Percentiles rank a stretch among this genome's conserved stretches.
Evolutionary conservation across 1,139 yeast species (phyloP).

Genomic region (Pichia sp.): DNA sequence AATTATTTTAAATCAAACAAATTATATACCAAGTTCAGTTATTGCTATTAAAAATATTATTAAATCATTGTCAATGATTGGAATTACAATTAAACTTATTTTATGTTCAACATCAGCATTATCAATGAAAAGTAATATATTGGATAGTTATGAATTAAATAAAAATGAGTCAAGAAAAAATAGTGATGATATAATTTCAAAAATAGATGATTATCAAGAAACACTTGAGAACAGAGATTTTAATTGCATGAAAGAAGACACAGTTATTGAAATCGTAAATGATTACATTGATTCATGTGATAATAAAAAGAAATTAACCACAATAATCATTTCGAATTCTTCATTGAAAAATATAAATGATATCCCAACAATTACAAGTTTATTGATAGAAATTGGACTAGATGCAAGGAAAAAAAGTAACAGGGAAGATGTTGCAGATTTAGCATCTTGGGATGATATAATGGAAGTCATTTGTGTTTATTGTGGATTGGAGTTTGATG

Average conservation of each 20-base stretch:
- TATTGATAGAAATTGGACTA: slow-evolving; percentile 24
- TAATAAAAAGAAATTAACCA: slow-evolving; percentile 14
- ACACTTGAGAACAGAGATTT: not conserved
- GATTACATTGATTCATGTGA: not conserved
- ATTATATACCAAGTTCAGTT: slow-evolving; percentile 17
- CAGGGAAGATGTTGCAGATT: slow-evolving; percentile 18
- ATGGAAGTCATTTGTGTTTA: slow-evolving; percentile 29
- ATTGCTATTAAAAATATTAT: slow-evolving; percentile 30
- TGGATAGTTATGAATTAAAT: slow-evolving; percentile 8
- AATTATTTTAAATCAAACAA: slow-evolving; percentile 28
- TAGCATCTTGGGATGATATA: slow-evolving; percentile 30
- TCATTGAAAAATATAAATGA: slow-evolving; percentile 14
- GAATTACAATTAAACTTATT: slow-evolving; percentile 23
- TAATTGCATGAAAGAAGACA: not conserved
- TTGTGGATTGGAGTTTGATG: slow-evolving; percentile 31
- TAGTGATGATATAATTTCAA: slow-evolving; percentile 4
- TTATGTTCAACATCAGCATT: slow-evolving; percentile 21
- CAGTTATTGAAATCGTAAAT: not conserved
- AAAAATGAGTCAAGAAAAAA: slow-evolving; percentile 1
- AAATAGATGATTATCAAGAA: slow-evolving; percentile 18
- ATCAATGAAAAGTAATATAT: slow-evolving; percentile 11
- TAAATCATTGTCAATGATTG: slow-evolving; percentile 27
- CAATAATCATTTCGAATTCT: slow-evolving; percentile 24
- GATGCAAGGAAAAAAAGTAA: slow-evolving; percentile 14
- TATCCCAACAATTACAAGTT: slow-evolving; percentile 18